Evolutionary conservation across 2,329 filamentous ascomycete species (phyloP), one percentile per base, ranked within the genome.

Genomic region (Ascochyta clinopodiicola): DNA sequence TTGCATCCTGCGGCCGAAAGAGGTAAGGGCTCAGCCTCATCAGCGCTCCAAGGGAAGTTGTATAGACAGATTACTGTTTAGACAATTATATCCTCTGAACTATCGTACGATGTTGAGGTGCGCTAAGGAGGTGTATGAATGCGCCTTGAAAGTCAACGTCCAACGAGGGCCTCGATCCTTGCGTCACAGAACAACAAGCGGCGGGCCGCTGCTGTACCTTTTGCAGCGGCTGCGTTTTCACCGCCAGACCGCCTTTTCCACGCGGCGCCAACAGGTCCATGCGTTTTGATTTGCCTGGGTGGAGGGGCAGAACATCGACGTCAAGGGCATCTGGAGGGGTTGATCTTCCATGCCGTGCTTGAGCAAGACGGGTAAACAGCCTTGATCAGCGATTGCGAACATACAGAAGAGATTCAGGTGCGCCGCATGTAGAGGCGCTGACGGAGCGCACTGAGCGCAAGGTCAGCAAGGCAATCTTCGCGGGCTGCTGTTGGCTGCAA

Each of bases 181-280:
- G 60, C 62, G 63, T 61, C 44, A 65, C 67, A 63, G 29, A 60
- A 60, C 60, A 66, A 19, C 60, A 66, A 19, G 59, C 62, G 60
- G 59, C 55, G 59, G 59, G 64, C 64, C 56, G 64, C 52, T 59
- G 62, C 58, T 63, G 63, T 65, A 57, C 54, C 45, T 61, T 64
- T 57, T 51, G 60, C 57, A 64, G 67, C 63, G 67, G 64, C 59
- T 68, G 53, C 66, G 67, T 68, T 63, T 70, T 62, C 67, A 67
- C 60, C 51, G 53, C 61, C 62, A 69, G 71, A 75, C 72, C 72
- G 72, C 71, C 67, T 68, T 73, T 75, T 73, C 44, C 56, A 61
- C 57, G 52, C 53, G 53, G 63, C 59, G 62, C 61, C 65, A 63
- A 51, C 54, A 45, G 63, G 54, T 58, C 61, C 60, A 49, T 57